These are phyloP conservation scores for Yamadazyma sp. DNA, from an alignment of 805 yeast genomes.

Conservation along the genomic window DNA sequence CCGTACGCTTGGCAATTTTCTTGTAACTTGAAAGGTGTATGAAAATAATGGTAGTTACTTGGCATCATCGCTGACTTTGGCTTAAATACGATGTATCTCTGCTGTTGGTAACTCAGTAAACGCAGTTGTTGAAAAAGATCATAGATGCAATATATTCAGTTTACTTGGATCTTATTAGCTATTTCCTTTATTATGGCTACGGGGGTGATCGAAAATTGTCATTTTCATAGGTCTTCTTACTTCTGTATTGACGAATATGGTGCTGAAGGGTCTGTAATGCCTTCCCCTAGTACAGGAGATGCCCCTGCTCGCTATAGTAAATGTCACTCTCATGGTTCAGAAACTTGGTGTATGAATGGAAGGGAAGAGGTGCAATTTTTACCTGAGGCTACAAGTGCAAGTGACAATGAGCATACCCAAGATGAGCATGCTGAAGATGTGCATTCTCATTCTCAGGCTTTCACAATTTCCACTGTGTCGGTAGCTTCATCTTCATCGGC, in stretches of 20 bases:
- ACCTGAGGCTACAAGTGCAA: slow-evolving; percentile 8
- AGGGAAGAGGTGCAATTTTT: slow-evolving; percentile 21
- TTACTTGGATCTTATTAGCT: neutral
- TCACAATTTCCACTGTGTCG: neutral
- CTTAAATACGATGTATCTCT: neutral
- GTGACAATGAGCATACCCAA: no score
- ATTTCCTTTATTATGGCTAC: slow-evolving; percentile 1
- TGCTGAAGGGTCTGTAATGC: neutral
- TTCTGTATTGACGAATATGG: slow-evolving; percentile 23
- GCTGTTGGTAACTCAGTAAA: neutral
- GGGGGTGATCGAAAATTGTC: slow-evolving; percentile 20
- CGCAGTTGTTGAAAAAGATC: neutral
- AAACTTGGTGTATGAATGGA: slow-evolving; percentile 19
- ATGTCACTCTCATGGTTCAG: slow-evolving; percentile 22
- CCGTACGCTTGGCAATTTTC: neutral
- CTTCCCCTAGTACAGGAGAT: slow-evolving; percentile 5
- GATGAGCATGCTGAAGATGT: no score
- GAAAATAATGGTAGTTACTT: neutral
- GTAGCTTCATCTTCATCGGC: neutral
- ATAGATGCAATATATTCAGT: no score
- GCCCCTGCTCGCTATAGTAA: slow-evolving; percentile 18
- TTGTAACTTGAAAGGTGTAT: slow-evolving; percentile 1
- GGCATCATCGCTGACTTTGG: neutral
- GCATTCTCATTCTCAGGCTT: no score
- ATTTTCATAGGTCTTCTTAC: slow-evolving; percentile 20